Conservation (phyloP, 257 asterid genomes). For the Penstemon newberryi region DNA sequence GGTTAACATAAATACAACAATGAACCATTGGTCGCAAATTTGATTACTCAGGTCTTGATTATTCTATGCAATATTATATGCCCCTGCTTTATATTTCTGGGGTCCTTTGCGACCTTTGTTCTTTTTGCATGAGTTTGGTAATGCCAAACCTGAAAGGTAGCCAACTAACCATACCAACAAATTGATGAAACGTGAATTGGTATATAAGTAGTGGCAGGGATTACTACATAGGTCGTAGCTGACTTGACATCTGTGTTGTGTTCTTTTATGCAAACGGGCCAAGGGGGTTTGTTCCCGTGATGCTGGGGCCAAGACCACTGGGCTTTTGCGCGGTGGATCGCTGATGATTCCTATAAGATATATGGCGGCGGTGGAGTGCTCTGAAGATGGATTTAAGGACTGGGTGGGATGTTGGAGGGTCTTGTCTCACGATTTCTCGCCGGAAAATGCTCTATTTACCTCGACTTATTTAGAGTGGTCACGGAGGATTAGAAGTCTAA, state of each 20-base stretch:
- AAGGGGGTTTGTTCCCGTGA: not conserved
- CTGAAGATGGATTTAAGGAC: too few species aligned
- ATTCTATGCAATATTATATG: not conserved
- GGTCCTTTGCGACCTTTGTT: not conserved
- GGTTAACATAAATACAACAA: not conserved
- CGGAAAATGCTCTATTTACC: too few species aligned
- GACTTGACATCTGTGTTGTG: constrained; percentile 20
- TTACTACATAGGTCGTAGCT: constrained; percentile 22
- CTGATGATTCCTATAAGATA: too few species aligned
- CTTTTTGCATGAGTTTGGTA: constrained; percentile 6
- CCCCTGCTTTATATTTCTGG: not conserved
- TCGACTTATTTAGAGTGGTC: too few species aligned
- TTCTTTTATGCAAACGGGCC: constrained; percentile 17
- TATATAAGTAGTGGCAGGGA: constrained; percentile 38
- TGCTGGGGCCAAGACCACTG: too few species aligned
- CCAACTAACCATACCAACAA: constrained; percentile 27
- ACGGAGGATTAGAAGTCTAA: too few species aligned
- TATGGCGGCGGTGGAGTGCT: too few species aligned
- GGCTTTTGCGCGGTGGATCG: too few species aligned
- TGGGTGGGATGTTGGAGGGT: too few species aligned
- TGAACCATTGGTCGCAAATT: constrained; percentile 8
- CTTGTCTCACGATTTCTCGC: too few species aligned
- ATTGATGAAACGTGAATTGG: constrained; percentile 40
- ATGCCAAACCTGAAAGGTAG: not conserved
- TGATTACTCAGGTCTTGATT: constrained; percentile 2